Evolutionary conservation across 2,329 filamentous ascomycete species (phyloP).

Genomic region (Microsporum canis): DNA sequence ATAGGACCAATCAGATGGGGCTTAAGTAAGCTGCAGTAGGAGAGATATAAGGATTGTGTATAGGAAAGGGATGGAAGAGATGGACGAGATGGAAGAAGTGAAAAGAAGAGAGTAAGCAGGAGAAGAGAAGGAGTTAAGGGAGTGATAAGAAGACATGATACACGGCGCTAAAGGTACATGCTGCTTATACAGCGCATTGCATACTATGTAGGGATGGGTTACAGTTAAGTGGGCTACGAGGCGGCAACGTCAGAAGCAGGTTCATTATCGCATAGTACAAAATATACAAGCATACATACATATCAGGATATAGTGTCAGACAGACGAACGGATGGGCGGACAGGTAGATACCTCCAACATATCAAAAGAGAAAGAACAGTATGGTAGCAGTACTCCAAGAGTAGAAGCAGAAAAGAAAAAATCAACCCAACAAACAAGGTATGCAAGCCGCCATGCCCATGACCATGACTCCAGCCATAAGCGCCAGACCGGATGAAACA

Average conservation of each 20-base stretch:
- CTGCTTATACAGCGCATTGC: neutral
- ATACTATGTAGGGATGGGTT: neutral
- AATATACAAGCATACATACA: neutral
- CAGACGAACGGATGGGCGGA: neutral
- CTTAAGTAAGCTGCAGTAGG: neutral
- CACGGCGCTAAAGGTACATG: too few relatives aligned
- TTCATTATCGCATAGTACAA: neutral
- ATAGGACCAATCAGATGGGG: neutral
- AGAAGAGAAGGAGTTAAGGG: neutral
- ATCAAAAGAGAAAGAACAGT: conserved; percentile 6
- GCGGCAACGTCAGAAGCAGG: neutral
- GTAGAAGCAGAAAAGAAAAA: neutral
- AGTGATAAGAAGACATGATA: neutral
- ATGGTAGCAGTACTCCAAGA: neutral
- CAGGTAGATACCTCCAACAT: neutral
- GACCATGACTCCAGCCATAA: neutral
- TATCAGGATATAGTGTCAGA: neutral
- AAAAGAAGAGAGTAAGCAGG: neutral
- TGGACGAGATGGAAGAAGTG: neutral
- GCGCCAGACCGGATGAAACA: neutral
- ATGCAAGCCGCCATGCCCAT: neutral
- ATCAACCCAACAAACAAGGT: neutral
- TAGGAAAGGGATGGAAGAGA: neutral
- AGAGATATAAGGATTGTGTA: neutral
- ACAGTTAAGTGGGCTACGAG: too few relatives aligned